Conservation (phyloP, 441 rosid species). For the Pelargonium myrrhifolium region DNA sequence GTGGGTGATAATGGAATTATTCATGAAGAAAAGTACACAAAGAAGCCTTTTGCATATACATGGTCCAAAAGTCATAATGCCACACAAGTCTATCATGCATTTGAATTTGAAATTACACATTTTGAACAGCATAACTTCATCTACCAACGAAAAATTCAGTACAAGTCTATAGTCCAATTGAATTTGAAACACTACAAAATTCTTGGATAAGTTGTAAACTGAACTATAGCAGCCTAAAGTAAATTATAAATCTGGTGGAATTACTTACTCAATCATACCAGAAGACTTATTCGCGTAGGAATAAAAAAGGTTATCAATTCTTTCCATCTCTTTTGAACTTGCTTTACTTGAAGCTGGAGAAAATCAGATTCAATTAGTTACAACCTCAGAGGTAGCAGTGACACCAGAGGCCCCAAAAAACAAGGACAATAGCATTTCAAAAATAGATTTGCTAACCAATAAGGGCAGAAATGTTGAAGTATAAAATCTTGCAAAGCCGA, state of each 20-base stretch:
- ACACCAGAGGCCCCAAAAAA: not conserved
- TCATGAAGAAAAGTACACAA: not conserved
- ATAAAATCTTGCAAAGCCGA: not conserved
- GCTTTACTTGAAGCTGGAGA: constrained; percentile 74
- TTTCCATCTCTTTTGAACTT: constrained; percentile 83
- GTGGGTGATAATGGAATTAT: not conserved
- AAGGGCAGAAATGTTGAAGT: not conserved
- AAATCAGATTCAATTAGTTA: constrained; percentile 1
- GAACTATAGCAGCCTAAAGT: not conserved
- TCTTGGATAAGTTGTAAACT: not conserved
- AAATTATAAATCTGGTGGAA: not conserved
- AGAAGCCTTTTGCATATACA: not conserved
- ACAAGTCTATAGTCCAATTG: not conserved
- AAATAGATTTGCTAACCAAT: not conserved
- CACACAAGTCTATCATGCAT: not conserved
- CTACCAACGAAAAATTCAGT: constrained; percentile 2
- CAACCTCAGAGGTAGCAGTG: constrained; percentile 5
- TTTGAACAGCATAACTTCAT: not conserved
- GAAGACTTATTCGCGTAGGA: constrained; percentile 66
- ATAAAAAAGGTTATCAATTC: constrained; percentile 69
- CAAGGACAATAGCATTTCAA: not conserved
- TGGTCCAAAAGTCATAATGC: too few relatives aligned
- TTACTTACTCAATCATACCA: constrained; percentile 79
- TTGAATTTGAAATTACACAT: not conserved
- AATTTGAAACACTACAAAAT: not conserved